Base-by-base conservation (phyloP, 1,284 basidiomycete species). In the Ustilago bromivora region DNA sequence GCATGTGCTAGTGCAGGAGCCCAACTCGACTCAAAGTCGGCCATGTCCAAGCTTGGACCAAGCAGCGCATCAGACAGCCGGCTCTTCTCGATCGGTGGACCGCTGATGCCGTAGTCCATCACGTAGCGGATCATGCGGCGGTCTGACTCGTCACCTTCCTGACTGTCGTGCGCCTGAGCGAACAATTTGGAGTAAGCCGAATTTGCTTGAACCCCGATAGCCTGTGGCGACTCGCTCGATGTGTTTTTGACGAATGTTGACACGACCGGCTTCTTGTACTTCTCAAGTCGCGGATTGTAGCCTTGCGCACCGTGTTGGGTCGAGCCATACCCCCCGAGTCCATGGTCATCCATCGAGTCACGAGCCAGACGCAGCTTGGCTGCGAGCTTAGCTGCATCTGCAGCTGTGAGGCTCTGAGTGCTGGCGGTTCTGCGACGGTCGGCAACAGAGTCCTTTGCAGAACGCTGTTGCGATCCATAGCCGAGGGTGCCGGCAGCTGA, bases 21-120 rank as follows among this genome's bases (percentile, higher is more conserved):
- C 78, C 78, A 79, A 35, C 79, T 81, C 64, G 82, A 74, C 59
- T 83, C 82, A 28, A 80, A 82, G 35, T 82, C 80, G n/a, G 80
- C 76, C 65, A 75, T 67, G n/a, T 82, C 80, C 51, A 83, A 54
- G 47, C 71, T 76, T 1, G 82, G 83, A 9, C 78, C 74, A 23
- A 85, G 73, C 52, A 84, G 62, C 19, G 80, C 83, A 52, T 81
- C 76, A 23, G 75, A 77, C 12, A 84, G 61, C 23, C 58, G 51
- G 9, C 66, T 76, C 64, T 80, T 77, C 57, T 81, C 80, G 60
- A 85, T 78, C 11, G 84, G 81, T 36, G 84, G 84, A 9, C 84
- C 84, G 31, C 82, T 79, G 36, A 85, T 74, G 10, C 78, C 84
- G 51, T 80, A 84, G n/a, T 73, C 78, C 66, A 83, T 72, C 51